Conservation (phyloP, 2,329 filamentous ascomycete genomes). For the Fusarium sp. region DNA sequence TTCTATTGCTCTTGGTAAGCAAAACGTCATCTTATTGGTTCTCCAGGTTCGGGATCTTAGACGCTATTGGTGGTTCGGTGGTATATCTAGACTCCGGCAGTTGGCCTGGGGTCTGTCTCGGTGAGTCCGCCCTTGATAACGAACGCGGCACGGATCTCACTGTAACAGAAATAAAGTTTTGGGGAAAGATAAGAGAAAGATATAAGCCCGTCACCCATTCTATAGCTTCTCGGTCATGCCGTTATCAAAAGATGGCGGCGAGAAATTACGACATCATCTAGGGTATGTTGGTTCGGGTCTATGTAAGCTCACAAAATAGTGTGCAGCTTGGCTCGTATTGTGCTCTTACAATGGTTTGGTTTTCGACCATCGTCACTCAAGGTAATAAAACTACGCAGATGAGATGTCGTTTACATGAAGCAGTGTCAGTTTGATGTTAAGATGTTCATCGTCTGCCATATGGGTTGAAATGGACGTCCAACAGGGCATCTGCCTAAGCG, state of each 20-base stretch:
- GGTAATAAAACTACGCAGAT: neutral
- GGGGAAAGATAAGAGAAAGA: neutral
- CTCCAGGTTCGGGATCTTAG: neutral
- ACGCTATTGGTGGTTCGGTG: neutral
- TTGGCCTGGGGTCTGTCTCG: neutral
- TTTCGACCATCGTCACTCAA: neutral
- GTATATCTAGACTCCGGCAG: neutral
- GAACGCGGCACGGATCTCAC: neutral
- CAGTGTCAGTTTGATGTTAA: neutral
- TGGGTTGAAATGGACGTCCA: neutral
- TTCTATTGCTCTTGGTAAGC: neutral
- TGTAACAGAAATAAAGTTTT: neutral
- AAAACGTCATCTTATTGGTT: neutral
- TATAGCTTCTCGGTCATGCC: neutral
- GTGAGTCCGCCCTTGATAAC: neutral
- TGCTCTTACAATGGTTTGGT: neutral
- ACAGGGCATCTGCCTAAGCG: neutral
- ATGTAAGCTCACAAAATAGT: neutral
- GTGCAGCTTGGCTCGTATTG: neutral
- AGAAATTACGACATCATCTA: neutral
- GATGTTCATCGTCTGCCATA: neutral
- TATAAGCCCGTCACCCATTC: neutral
- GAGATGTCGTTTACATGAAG: neutral
- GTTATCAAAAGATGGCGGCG: neutral
- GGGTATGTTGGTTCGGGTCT: neutral